Conservation (phyloP, 441 rosid species). For the Corymbia citriodora region DNA sequence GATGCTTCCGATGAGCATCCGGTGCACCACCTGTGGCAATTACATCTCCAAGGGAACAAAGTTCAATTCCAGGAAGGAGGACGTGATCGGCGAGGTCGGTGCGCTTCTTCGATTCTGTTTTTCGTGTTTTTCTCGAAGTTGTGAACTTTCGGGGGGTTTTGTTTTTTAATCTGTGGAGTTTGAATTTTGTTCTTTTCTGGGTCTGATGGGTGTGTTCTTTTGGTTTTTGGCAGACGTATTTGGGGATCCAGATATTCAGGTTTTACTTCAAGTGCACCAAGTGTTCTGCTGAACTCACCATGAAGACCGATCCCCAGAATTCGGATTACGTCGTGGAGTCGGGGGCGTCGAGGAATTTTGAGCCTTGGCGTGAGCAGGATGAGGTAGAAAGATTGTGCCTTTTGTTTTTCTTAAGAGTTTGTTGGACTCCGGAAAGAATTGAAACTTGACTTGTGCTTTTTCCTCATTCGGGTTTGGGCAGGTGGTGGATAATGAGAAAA, state of each 20-base stretch:
- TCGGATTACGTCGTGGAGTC: slow-evolving; percentile 79
- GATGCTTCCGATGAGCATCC: slow-evolving; percentile 42
- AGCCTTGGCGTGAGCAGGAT: slow-evolving; percentile 89
- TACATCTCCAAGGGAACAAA: slow-evolving; percentile 27
- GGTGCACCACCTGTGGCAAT: slow-evolving; percentile 80
- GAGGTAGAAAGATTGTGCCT: slow-evolving; percentile 32
- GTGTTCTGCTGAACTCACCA: slow-evolving; percentile 77
- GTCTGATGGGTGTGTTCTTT: neutral
- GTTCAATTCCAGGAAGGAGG: slow-evolving; percentile 12
- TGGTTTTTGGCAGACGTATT: slow-evolving; percentile 48
- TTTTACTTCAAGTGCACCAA: slow-evolving; percentile 19
- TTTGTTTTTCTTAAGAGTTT: neutral
- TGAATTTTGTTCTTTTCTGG: fast-evolving
- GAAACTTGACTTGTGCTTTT: neutral
- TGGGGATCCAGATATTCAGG: slow-evolving; percentile 45
- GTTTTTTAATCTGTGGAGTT: no score
- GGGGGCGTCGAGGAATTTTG: slow-evolving; percentile 76
- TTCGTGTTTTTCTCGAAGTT: neutral
- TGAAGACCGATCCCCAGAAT: slow-evolving; percentile 82
- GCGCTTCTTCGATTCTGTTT: neutral
- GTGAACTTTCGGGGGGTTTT: neutral
- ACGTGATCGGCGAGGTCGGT: slow-evolving; percentile 15
- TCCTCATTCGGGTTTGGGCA: slow-evolving; percentile 2
- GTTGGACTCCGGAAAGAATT: neutral
- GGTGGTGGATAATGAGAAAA: slow-evolving; percentile 47